phyloP scores from a whole-genome alignment of 2,329 filamentous ascomycete species.

The Capronia epimyces region DNA sequence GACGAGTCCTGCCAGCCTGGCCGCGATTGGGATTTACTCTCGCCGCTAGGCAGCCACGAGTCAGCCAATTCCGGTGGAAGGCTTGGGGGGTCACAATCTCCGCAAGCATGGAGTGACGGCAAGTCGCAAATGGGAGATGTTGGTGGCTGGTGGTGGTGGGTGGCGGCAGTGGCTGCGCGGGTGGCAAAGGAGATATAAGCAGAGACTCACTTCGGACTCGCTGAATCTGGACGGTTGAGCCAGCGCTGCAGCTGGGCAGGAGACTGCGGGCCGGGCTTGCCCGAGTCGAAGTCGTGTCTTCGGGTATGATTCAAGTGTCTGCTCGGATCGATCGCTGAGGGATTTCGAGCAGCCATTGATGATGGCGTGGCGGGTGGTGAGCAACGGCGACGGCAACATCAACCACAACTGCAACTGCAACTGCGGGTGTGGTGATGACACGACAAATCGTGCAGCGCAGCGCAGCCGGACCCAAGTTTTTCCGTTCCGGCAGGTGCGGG shows the following conservation, averaged over 20 bases:
- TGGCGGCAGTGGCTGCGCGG: background rate
- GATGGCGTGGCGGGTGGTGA: background rate
- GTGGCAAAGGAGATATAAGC: background rate
- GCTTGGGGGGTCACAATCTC: background rate
- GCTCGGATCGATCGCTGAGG: background rate
- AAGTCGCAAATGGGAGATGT: background rate
- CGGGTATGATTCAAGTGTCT: background rate
- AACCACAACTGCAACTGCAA: too few species aligned
- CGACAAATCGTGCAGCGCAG: background rate
- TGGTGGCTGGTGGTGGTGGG: background rate
- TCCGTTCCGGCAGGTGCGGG: background rate
- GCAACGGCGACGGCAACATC: background rate
- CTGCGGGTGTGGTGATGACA: background rate
- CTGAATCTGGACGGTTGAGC: background rate
- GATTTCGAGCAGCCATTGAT: background rate
- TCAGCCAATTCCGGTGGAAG: constrained; percentile 1
- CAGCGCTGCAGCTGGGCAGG: background rate
- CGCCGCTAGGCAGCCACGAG: constrained; percentile 1
- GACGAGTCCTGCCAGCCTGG: background rate
- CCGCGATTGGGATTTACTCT: background rate
- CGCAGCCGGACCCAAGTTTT: background rate
- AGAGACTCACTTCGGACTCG: background rate
- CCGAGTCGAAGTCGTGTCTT: background rate
- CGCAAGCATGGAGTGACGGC: background rate
- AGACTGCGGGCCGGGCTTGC: background rate